Base-by-base conservation (phyloP, 306 rosid genomes). In the Mimosa bimucronata region DNA sequence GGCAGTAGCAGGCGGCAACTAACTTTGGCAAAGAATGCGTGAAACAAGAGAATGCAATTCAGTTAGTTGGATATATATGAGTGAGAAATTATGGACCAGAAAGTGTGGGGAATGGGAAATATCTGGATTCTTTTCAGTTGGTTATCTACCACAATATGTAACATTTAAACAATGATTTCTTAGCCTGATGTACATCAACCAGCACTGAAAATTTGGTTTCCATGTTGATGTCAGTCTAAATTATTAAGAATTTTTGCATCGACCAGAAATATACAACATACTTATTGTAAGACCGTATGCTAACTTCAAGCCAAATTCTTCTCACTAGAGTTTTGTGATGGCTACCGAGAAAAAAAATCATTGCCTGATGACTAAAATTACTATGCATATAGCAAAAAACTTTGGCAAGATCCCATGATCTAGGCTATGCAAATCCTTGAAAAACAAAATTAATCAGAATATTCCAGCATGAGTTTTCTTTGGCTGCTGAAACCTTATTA, bases 341-440 rank as follows among this genome's bases (percentile, higher is more conserved):
- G 21, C 58, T 11, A n/a, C 55, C 50, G 1, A 66, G 38, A 34
- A 61, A 37, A 16, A 4, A 15, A 48, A 50, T 13, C 18, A 13
- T 19, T 60, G 38, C 18, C 58, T 19, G 26, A 7, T 10, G 64
- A 46, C 57, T 23, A 60, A 38, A 80, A 62, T 19, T 48, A 73
- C 26, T 3, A 18, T 37, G 68, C 55, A 19, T 11, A 55, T 23
- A 30, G 73, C 78, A 45, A 50, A 50, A 50, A 45, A 34, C 42
- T 72, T 71, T 61, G 66, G 26, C 34, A 58, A 57, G 64, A 58
- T 34, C 65, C 71, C 71, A 57, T 71, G 30, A 64, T 77, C 52
- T 21, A 77, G 28, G 71, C 50, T 48, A 16, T 46, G 67, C 31
- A 42, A 25, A 72, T 60, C 77, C 52, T 30, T 60, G 62, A 76